Conservation (phyloP, 768 basidiomycete species). For the Mycena belliarum region DNA sequence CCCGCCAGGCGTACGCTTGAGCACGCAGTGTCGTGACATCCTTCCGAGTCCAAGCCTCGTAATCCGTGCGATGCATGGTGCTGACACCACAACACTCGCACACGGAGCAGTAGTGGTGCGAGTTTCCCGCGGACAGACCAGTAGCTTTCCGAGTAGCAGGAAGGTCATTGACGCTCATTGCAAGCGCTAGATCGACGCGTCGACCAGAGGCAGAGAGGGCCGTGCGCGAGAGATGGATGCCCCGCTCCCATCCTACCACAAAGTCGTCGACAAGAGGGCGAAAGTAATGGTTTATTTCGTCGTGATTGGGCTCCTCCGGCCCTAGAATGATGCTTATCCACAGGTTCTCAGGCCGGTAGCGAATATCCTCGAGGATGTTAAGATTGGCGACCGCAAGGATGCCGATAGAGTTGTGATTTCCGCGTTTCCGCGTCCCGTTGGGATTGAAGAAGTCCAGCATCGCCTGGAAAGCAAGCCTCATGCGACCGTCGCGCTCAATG, state of each 20-base stretch:
- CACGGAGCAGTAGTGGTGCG: conserved; percentile 32
- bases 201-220: neutral
- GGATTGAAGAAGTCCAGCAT: conserved; percentile 38
- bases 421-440: conserved; percentile 25
- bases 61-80: conserved; percentile 14
- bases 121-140: conserved; percentile 23
- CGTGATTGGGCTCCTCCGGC: conserved; percentile 26
- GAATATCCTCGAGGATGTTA: conserved; percentile 32
- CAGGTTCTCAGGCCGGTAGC: conserved; percentile 36
- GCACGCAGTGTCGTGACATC: conserved; percentile 13
- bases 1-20: conserved; percentile 24
- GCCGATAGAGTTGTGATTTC: conserved; percentile 30
- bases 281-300: conserved; percentile 33
- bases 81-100: conserved; percentile 26
- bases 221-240: conserved; percentile 24
- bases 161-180: conserved; percentile 31
- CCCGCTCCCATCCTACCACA: conserved; percentile 22
- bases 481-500: conserved; percentile 15
- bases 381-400: conserved; percentile 34
- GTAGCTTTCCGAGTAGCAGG: conserved; percentile 30
- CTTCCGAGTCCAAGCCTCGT: conserved; percentile 17
- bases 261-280: conserved; percentile 32
- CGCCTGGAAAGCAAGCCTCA: conserved; percentile 27
- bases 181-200: conserved; percentile 4
- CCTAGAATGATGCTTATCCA: conserved; percentile 35